These are phyloP conservation scores for Podosphaera fusca DNA, from an alignment of 2,329 filamentous ascomycete genomes.

Conservation along the genomic window DNA sequence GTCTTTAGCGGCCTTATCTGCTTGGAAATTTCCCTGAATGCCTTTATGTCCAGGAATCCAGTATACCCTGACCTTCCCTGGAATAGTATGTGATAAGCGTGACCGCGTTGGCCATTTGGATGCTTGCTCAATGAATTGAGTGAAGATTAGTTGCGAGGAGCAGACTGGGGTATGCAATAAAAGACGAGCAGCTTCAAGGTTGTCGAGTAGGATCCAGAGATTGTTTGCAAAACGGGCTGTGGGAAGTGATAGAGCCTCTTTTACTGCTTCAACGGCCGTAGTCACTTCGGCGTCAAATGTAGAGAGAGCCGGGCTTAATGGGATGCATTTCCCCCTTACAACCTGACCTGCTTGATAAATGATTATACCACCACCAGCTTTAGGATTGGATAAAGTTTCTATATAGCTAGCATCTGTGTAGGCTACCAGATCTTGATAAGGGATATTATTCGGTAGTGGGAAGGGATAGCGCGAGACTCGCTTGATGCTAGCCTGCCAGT, in stretches of 20 bases:
- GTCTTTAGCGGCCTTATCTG: no score
- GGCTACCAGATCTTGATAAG: no score
- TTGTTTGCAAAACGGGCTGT: neutral
- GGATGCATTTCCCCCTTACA: neutral
- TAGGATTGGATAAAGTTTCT: neutral
- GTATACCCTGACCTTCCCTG: neutral
- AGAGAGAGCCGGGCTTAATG: neutral
- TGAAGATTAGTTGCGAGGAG: neutral
- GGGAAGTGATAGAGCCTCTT: neutral
- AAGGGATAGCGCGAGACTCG: neutral
- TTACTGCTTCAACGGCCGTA: neutral
- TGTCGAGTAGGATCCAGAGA: neutral
- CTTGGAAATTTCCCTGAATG: no score
- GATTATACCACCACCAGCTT: neutral
- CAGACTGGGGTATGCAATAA: neutral
- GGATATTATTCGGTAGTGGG: no score
- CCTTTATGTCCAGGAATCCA: neutral
- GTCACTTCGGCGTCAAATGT: neutral
- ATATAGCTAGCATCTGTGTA: neutral
- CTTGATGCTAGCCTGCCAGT: neutral
- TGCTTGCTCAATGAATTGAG: neutral
- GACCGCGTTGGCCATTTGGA: neutral
- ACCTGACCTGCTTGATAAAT: neutral
- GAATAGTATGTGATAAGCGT: neutral
- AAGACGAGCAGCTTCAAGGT: no score